A percentile compares a stretch with the other conserved stretches of the same genome.
phyloP scores from a whole-genome alignment of 1,139 yeast genomes.

The Taphrina wiesneri region DNA sequence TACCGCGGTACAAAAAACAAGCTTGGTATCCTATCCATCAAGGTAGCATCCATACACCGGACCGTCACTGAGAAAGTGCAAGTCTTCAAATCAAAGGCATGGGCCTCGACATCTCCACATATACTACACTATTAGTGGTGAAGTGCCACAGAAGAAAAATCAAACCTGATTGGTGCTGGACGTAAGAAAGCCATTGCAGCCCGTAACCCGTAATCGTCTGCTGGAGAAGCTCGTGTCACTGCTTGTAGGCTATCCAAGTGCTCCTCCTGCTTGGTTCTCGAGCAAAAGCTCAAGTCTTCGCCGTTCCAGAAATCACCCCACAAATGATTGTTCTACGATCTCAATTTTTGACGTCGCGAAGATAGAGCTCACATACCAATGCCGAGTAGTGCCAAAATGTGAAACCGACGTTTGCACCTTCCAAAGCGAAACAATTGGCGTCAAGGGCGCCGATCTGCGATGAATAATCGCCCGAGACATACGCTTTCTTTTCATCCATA shows the following conservation, averaged over 20 bases:
- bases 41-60: constrained; percentile 3
- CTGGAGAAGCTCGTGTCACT: background rate
- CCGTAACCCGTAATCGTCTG: constrained; percentile 42
- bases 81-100: constrained; percentile 43
- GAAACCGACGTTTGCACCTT: constrained; percentile 67
- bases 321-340: constrained; percentile 59
- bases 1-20: background rate
- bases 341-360: background rate
- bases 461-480: constrained; percentile 60
- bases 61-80: constrained; percentile 43
- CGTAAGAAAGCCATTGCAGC: constrained; percentile 47
- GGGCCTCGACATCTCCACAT: constrained; percentile 42
- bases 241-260: background rate
- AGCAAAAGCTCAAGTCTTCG: constrained; percentile 88
- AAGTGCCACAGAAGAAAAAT: background rate
- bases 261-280: constrained; percentile 51
- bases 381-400: constrained; percentile 85
- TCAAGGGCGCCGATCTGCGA: constrained; percentile 82
- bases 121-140: background rate
- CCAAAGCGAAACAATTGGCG: constrained; percentile 76
- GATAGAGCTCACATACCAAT: constrained; percentile 10
- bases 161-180: constrained; percentile 45
- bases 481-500: constrained; percentile 78
- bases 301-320: constrained; percentile 94
- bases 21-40: background rate